These are phyloP conservation scores for Leishmania gerbilli DNA, from an alignment of 208 protist species.

Conservation along the genomic window DNA sequence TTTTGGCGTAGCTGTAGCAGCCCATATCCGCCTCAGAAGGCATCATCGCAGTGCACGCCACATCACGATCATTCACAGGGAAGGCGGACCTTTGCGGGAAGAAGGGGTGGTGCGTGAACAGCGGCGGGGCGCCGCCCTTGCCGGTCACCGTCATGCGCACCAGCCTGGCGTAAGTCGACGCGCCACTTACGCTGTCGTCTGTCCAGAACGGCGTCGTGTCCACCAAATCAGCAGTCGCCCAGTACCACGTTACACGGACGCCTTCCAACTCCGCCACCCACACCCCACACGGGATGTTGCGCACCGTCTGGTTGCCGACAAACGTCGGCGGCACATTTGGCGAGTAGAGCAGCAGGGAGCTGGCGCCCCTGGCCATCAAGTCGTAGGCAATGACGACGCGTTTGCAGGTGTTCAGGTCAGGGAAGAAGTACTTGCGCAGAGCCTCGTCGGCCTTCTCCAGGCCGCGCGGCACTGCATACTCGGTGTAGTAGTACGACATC, in stretches of 20 bases:
- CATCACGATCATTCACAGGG: slow-evolving; percentile 21
- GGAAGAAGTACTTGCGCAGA: slow-evolving; percentile 45
- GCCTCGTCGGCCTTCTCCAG: slow-evolving; percentile 14
- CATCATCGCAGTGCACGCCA: slow-evolving; percentile 30
- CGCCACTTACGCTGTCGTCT: not conserved
- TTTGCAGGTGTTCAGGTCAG: slow-evolving; percentile 33
- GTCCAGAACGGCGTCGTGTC: not conserved
- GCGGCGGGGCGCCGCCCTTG: slow-evolving; percentile 26
- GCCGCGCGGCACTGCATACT: slow-evolving; percentile 15
- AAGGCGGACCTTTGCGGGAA: slow-evolving; percentile 40
- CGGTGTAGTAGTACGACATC: slow-evolving; percentile 31
- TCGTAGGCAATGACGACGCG: slow-evolving; percentile 35
- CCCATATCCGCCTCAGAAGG: slow-evolving; percentile 18
- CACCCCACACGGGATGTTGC: slow-evolving; percentile 43
- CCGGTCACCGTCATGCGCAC: slow-evolving; percentile 48
- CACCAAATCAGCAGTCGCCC: slow-evolving; percentile 15
- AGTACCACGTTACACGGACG: slow-evolving; percentile 46
- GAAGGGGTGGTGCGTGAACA: slow-evolving; percentile 58
- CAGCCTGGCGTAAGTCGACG: slow-evolving; percentile 18
- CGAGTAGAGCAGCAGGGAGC: slow-evolving; percentile 28
- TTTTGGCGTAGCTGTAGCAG: slow-evolving; percentile 1
- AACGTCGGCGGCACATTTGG: slow-evolving; percentile 26
- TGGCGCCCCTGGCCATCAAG: slow-evolving; percentile 1
- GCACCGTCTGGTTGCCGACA: slow-evolving; percentile 46
- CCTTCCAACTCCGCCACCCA: slow-evolving; percentile 36